Conservation (phyloP, 352 stramenopile genomes). For the Globisporangium nodosum region DNA sequence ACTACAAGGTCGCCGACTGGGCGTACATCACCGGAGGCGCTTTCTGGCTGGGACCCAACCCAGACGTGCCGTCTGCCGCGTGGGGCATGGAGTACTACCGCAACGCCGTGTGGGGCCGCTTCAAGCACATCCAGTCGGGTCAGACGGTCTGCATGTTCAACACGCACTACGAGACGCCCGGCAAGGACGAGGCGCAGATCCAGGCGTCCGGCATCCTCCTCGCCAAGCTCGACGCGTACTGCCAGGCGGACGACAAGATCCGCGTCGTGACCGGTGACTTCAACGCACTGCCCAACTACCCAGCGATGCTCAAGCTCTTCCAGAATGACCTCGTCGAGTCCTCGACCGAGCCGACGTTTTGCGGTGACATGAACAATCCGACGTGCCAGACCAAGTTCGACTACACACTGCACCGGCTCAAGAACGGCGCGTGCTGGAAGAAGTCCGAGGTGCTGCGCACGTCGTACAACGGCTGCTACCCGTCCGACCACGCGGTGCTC, state of each 20-base stretch:
- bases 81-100: constrained; percentile 77
- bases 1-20: constrained; percentile 60
- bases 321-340: constrained; percentile 42
- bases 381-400: constrained; percentile 71
- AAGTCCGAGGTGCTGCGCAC: constrained; percentile 60
- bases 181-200: constrained; percentile 64
- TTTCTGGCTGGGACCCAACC: constrained; percentile 65
- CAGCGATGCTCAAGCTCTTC: constrained; percentile 56
- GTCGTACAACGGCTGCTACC: constrained; percentile 62
- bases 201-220: constrained; percentile 67
- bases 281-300: constrained; percentile 62
- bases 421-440: constrained; percentile 35
- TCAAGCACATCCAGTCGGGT: constrained; percentile 57
- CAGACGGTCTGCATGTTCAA: constrained; percentile 70
- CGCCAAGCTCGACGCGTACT: constrained; percentile 37
- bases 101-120: constrained; percentile 62
- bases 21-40: constrained; percentile 47
- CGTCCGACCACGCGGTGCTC: constrained; percentile 64
- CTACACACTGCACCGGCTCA: constrained; percentile 48
- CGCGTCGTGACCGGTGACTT: constrained; percentile 66
- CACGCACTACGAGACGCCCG: constrained; percentile 80
- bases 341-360: constrained; percentile 54
- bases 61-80: constrained; percentile 35
- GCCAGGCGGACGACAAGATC: constrained; percentile 49
- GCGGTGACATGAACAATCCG: constrained; percentile 49